These are phyloP conservation scores for Tilletia indica DNA, from an alignment of 1,284 basidiomycete species.

Conservation along the genomic window DNA sequence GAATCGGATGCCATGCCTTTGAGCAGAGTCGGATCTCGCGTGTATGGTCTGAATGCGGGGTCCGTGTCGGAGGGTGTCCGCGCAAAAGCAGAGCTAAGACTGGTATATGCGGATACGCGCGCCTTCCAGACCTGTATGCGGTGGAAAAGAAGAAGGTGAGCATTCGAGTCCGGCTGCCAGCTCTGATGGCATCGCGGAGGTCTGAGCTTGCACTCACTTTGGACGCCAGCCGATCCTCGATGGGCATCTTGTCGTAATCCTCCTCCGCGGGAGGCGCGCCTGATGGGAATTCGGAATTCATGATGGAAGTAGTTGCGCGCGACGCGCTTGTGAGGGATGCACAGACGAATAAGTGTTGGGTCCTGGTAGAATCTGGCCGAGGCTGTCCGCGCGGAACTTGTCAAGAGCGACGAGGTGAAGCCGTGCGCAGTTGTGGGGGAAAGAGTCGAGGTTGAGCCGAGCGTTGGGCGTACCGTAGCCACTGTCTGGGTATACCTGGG, in stretches of 20 bases:
- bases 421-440: too few species aligned
- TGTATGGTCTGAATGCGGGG: constrained; percentile 86
- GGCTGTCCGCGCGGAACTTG: too few species aligned
- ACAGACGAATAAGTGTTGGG: too few species aligned
- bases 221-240: constrained; percentile 79
- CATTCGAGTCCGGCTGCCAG: not conserved
- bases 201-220: constrained; percentile 62
- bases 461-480: too few species aligned
- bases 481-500: too few species aligned
- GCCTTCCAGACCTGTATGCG: constrained; percentile 84
- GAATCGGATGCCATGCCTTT: constrained; percentile 63
- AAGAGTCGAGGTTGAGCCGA: too few species aligned
- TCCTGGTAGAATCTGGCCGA: too few species aligned
- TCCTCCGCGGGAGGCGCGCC: constrained; percentile 64
- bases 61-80: constrained; percentile 79
- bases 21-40: constrained; percentile 65
- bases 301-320: not conserved
- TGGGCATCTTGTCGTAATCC: constrained; percentile 79
- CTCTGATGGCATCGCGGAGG: not conserved
- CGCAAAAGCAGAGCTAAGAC: constrained; percentile 62
- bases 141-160: not conserved
- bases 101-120: constrained; percentile 85
- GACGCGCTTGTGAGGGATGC: too few species aligned
- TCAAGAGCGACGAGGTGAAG: too few species aligned
- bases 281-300: constrained; percentile 17